phyloP scores from a whole-genome alignment of 2,329 filamentous ascomycete genomes.

The Fusarium denticulatum region DNA sequence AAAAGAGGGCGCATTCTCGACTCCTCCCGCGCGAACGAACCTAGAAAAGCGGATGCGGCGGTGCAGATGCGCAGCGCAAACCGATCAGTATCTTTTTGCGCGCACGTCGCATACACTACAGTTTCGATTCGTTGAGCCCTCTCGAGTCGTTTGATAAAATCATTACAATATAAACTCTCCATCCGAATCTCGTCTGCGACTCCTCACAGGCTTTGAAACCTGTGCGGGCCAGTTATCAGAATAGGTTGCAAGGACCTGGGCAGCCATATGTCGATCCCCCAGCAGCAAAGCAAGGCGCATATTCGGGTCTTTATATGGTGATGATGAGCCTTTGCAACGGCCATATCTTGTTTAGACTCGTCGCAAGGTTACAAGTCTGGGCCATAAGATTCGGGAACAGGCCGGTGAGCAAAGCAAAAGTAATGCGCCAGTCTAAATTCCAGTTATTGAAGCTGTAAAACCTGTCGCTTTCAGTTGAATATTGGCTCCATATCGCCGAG shows the following conservation, averaged over 20 bases:
- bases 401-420: slow-evolving; percentile 1
- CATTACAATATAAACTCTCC: neutral
- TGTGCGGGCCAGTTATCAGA: slow-evolving; percentile 30
- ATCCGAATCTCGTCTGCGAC: slow-evolving; percentile 8
- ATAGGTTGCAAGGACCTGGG: slow-evolving; percentile 32
- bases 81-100: slow-evolving; percentile 19
- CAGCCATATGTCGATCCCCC: slow-evolving; percentile 36
- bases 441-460: neutral
- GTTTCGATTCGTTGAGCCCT: neutral
- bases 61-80: slow-evolving; percentile 28
- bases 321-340: slow-evolving; percentile 31
- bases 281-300: slow-evolving; percentile 33
- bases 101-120: slow-evolving; percentile 12
- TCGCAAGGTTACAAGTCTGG: slow-evolving; percentile 26
- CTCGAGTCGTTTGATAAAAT: neutral
- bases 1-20: slow-evolving; percentile 33
- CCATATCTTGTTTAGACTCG: slow-evolving; percentile 23
- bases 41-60: slow-evolving; percentile 38
- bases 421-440: slow-evolving; percentile 19
- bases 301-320: slow-evolving; percentile 25
- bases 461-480: slow-evolving; percentile 7
- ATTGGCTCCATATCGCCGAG: slow-evolving; percentile 20
- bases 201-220: slow-evolving; percentile 18
- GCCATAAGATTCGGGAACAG: slow-evolving; percentile 18
- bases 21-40: slow-evolving; percentile 24